These are phyloP conservation scores for Fusarium sp. DNA, from an alignment of 2,329 filamentous ascomycete genomes.

Conservation along the genomic window DNA sequence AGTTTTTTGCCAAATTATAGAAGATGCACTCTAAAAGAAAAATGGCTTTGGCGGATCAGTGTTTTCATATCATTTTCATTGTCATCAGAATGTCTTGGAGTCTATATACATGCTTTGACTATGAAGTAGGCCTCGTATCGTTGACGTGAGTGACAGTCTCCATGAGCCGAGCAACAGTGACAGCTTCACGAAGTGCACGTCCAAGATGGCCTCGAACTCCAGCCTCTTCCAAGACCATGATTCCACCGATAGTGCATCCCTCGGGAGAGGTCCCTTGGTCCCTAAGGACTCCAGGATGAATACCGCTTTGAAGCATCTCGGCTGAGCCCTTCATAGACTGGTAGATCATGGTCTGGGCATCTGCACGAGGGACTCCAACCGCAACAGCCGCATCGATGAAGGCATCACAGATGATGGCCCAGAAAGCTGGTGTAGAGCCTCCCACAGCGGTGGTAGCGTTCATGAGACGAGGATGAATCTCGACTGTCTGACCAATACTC, in stretches of 20 bases:
- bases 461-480: slow-evolving; percentile 64
- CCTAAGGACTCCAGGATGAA: slow-evolving; percentile 67
- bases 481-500: slow-evolving; percentile 64
- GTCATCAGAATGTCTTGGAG: neutral
- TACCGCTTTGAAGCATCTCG: slow-evolving; percentile 62
- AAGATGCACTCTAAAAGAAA: neutral
- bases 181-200: slow-evolving; percentile 59
- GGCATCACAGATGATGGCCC: slow-evolving; percentile 68
- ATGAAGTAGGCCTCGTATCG: slow-evolving; percentile 47
- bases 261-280: slow-evolving; percentile 71
- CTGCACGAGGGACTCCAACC: slow-evolving; percentile 67
- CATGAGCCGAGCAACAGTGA: slow-evolving; percentile 59
- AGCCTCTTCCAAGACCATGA: slow-evolving; percentile 70
- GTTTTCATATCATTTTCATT: neutral
- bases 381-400: slow-evolving; percentile 71
- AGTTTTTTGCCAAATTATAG: slow-evolving; percentile 3
- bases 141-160: slow-evolving; percentile 54
- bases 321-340: slow-evolving; percentile 71
- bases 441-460: slow-evolving; percentile 70
- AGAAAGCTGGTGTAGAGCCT: slow-evolving; percentile 71
- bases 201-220: slow-evolving; percentile 59
- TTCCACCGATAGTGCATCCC: slow-evolving; percentile 70
- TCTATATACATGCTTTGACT: neutral
- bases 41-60: neutral
- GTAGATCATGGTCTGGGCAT: slow-evolving; percentile 69